phyloP scores from a whole-genome alignment of 768 basidiomycete species.

The Lentinula guzmanii region DNA sequence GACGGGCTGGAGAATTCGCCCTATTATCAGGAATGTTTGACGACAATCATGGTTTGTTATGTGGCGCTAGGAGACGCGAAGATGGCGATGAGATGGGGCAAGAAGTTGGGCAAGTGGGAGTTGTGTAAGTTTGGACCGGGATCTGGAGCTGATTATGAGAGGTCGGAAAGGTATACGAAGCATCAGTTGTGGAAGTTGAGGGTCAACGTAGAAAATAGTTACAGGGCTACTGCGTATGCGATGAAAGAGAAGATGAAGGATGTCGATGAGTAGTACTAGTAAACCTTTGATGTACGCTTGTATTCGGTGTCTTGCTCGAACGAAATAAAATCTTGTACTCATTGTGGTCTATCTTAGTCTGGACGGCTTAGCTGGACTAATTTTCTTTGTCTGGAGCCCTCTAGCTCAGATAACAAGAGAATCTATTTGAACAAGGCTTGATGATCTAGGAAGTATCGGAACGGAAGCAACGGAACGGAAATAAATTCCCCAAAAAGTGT shows the following conservation, averaged over 20 bases:
- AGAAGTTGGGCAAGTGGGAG: background rate
- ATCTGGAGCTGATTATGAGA: background rate
- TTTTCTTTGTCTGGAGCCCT: no score
- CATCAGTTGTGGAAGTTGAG: constrained; percentile 1
- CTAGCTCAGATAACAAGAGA: background rate
- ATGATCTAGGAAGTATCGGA: background rate
- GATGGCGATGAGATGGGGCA: constrained; percentile 3
- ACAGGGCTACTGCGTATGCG: background rate
- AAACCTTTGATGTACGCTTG: background rate
- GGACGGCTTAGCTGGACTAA: no score
- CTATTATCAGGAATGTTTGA: background rate
- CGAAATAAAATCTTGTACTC: no score
- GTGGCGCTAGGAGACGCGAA: background rate
- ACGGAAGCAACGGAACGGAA: background rate
- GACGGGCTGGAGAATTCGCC: constrained; percentile 1
- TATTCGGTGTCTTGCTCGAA: background rate
- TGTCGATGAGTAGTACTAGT: background rate
- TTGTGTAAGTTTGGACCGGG: background rate
- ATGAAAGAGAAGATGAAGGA: background rate
- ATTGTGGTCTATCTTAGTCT: no score
- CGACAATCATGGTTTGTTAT: background rate
- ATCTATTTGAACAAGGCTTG: background rate
- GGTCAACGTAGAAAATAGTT: background rate
- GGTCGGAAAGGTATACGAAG: background rate
- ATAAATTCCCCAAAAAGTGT: background rate